These are phyloP conservation scores for Globisporangium paddicum DNA, from an alignment of 352 stramenopile genomes.

Conservation along the genomic window DNA sequence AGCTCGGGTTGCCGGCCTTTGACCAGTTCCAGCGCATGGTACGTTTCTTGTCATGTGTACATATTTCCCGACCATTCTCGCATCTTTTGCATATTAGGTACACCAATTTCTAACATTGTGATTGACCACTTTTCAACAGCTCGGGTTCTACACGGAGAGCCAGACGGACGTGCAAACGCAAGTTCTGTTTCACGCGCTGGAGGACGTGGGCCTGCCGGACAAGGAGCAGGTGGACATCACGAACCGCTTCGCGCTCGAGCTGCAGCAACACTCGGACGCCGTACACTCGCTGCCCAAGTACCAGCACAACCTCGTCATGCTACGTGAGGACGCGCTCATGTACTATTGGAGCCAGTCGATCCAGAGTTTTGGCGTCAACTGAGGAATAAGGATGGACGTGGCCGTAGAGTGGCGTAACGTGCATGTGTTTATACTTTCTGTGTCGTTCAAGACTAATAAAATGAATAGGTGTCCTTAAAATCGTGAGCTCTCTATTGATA, in stretches of 20 bases:
- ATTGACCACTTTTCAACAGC: constrained; percentile 18
- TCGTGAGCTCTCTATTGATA: background rate
- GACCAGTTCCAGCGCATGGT: constrained; percentile 83
- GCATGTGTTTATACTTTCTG: too few relatives aligned
- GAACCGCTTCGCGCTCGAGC: constrained; percentile 51
- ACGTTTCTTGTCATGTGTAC: constrained; percentile 17
- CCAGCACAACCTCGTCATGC: constrained; percentile 78
- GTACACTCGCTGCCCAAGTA: constrained; percentile 83
- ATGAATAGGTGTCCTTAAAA: background rate
- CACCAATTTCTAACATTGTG: constrained; percentile 5
- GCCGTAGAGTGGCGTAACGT: too few relatives aligned
- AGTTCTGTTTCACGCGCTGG: constrained; percentile 69
- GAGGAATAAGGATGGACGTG: too few relatives aligned
- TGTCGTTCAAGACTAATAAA: background rate
- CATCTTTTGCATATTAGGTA: background rate
- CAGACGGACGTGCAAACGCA: constrained; percentile 71
- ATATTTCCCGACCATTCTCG: background rate
- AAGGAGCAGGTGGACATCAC: constrained; percentile 67
- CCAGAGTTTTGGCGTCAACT: constrained; percentile 19
- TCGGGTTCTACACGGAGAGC: constrained; percentile 78
- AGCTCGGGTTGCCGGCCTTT: constrained; percentile 77
- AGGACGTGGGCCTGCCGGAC: constrained; percentile 50
- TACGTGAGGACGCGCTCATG: constrained; percentile 83
- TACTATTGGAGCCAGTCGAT: constrained; percentile 86
- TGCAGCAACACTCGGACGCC: constrained; percentile 53